Conservation (phyloP, 2,329 filamentous ascomycete species). For the Myotisia sp. region DNA sequence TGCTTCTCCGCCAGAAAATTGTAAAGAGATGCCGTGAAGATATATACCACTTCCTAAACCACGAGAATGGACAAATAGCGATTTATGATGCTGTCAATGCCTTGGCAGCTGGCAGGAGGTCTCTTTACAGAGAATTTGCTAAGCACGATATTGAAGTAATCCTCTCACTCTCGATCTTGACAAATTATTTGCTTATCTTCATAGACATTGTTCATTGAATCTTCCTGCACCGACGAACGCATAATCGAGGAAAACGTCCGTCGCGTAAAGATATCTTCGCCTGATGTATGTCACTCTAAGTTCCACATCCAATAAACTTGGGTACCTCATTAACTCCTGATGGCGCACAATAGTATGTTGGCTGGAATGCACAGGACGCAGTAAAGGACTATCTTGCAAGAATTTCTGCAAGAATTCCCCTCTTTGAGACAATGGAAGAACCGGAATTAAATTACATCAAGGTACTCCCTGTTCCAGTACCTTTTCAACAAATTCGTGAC, state of each 20-base stretch:
- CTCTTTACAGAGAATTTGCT: slow-evolving; percentile 88
- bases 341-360: slow-evolving; percentile 50
- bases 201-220: slow-evolving; percentile 95
- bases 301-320: background rate
- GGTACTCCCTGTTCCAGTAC: slow-evolving; percentile 18
- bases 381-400: slow-evolving; percentile 81
- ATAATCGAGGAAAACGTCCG: slow-evolving; percentile 95
- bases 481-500: background rate
- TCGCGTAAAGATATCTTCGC: slow-evolving; percentile 94
- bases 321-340: slow-evolving; percentile 5
- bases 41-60: slow-evolving; percentile 89
- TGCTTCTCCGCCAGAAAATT: slow-evolving; percentile 93
- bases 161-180: background rate
- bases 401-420: slow-evolving; percentile 82
- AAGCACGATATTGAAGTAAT: slow-evolving; percentile 83
- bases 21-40: slow-evolving; percentile 94
- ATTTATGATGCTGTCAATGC: slow-evolving; percentile 98
- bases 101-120: slow-evolving; percentile 62
- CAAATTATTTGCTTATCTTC: slow-evolving; percentile 4
- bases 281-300: slow-evolving; percentile 58
- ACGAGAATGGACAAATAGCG: slow-evolving; percentile 94
- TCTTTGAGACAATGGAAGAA: slow-evolving; percentile 95
- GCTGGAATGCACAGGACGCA: slow-evolving; percentile 83
- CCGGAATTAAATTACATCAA: slow-evolving; percentile 92
- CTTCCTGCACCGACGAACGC: slow-evolving; percentile 78